Conservation (phyloP, 176 grass and related monocot genomes). For the Canna indica region DNA sequence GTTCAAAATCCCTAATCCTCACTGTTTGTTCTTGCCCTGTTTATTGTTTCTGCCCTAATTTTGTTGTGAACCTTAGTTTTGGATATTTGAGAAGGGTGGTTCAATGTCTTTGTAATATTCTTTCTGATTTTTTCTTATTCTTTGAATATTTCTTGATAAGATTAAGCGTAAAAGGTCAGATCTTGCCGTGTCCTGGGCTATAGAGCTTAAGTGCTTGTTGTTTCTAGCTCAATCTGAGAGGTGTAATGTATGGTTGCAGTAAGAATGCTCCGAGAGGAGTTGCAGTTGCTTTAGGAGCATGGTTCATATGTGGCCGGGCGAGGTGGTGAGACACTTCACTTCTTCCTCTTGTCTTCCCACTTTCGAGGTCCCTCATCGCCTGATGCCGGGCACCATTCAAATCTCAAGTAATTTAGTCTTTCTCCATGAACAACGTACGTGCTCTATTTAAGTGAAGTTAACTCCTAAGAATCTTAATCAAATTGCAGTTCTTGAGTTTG, state of each 20-base stretch:
- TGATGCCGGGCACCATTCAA: no score
- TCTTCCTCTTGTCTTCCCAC: no score
- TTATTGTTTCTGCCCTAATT: background rate
- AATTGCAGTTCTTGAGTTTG: no score
- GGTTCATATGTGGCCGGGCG: slow-evolving; percentile 95
- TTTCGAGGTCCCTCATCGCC: no score
- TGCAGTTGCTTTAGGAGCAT: slow-evolving; percentile 89
- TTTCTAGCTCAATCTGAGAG: slow-evolving; percentile 3
- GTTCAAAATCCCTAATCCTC: slow-evolving; percentile 13
- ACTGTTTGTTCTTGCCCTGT: background rate
- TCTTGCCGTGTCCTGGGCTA: background rate
- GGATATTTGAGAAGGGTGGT: background rate
- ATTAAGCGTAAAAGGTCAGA: background rate
- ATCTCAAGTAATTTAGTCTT: no score
- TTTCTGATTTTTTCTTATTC: background rate
- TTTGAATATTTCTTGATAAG: background rate
- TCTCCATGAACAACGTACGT: no score
- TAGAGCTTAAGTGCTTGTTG: background rate
- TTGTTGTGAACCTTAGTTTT: background rate
- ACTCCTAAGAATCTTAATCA: no score
- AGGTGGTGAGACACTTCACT: slow-evolving; percentile 98
- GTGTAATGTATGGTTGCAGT: slow-evolving; percentile 35
- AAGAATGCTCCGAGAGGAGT: slow-evolving; percentile 82
- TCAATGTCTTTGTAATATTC: no score
- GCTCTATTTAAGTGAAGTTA: no score